A percentile compares a stretch with the other conserved stretches of the same genome.
phyloP scores from a whole-genome alignment of 768 basidiomycete species.

The Boletales sp. region DNA sequence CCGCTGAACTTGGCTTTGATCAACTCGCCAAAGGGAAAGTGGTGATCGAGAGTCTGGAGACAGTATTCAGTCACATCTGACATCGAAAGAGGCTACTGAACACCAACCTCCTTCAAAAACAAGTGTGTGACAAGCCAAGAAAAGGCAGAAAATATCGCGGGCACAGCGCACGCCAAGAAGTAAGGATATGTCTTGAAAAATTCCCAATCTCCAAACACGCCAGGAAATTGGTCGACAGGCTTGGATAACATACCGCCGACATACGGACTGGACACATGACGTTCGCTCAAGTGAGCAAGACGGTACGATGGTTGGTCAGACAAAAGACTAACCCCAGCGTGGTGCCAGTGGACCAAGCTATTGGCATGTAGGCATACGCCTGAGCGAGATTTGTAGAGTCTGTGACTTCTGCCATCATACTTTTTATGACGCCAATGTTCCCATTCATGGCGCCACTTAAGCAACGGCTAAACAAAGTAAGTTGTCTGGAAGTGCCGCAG shows the following conservation, averaged over 20 bases:
- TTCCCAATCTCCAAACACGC: constrained; percentile 48
- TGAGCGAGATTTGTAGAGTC: constrained; percentile 65
- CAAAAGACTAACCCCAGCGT: constrained; percentile 40
- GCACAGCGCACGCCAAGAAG: constrained; percentile 67
- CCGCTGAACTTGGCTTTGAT: constrained; percentile 15
- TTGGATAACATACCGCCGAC: constrained; percentile 65
- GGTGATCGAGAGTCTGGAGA: constrained; percentile 34
- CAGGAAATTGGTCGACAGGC: constrained; percentile 66
- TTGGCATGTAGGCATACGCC: constrained; percentile 67
- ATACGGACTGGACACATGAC: constrained; percentile 45
- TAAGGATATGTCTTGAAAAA: constrained; percentile 73
- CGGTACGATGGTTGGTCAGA: background rate
- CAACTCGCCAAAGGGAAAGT: constrained; percentile 26
- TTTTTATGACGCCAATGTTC: constrained; percentile 70
- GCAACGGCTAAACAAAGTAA: constrained; percentile 44
- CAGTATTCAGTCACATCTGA: background rate
- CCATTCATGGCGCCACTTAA: constrained; percentile 72
- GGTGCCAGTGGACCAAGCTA: constrained; percentile 43
- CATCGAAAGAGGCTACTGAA: background rate
- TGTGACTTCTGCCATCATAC: constrained; percentile 71
- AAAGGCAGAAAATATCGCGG: constrained; percentile 55
- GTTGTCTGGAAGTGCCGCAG: background rate
- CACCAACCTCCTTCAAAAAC: constrained; percentile 54
- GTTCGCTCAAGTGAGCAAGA: constrained; percentile 1
- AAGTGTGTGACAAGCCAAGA: constrained; percentile 51